Evolutionary conservation across 1,284 basidiomycete species (phyloP).

Genomic region (Irpex lacteus): DNA sequence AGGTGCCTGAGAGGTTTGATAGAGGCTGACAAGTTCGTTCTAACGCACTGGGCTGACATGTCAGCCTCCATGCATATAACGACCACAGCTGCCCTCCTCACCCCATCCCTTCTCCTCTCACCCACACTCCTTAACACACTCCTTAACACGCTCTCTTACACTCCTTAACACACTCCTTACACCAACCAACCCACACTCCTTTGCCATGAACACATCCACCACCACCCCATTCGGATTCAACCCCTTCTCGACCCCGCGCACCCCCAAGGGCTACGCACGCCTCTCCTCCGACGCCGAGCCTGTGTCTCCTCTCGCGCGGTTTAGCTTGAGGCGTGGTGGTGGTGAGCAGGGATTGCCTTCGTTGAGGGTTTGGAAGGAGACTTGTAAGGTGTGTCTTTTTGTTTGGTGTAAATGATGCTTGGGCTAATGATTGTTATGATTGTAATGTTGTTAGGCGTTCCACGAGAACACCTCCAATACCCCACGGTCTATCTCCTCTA

Average conservation of each 20-base stretch:
- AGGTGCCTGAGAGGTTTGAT: too few relatives aligned
- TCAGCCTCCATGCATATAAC: background rate
- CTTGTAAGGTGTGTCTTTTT: slow-evolving; percentile 9
- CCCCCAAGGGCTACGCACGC: slow-evolving; percentile 12
- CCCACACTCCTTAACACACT: background rate
- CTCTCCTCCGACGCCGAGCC: slow-evolving; percentile 3
- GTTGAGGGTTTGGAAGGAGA: slow-evolving; percentile 12
- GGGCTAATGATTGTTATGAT: too few relatives aligned
- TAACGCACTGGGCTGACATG: background rate
- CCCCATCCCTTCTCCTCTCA: too few relatives aligned
- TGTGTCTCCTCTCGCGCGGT: slow-evolving; percentile 11
- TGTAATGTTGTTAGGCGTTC: background rate
- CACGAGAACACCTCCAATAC: too few relatives aligned
- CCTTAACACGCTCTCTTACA: slow-evolving; percentile 4
- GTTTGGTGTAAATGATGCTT: too few relatives aligned
- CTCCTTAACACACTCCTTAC: too few relatives aligned
- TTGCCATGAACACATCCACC: too few relatives aligned
- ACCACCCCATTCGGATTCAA: background rate
- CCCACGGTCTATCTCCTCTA: background rate
- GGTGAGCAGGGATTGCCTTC: slow-evolving; percentile 6
- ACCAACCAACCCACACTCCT: too few relatives aligned
- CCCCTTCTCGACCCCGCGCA: slow-evolving; percentile 13
- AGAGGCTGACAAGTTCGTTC: too few relatives aligned
- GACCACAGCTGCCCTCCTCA: background rate
- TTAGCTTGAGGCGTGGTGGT: slow-evolving; percentile 1